Evolutionary conservation across 2,329 filamentous ascomycete genomes (phyloP), one percentile per base, ranked within the genome.

Genomic region (Fusarium longipes): DNA sequence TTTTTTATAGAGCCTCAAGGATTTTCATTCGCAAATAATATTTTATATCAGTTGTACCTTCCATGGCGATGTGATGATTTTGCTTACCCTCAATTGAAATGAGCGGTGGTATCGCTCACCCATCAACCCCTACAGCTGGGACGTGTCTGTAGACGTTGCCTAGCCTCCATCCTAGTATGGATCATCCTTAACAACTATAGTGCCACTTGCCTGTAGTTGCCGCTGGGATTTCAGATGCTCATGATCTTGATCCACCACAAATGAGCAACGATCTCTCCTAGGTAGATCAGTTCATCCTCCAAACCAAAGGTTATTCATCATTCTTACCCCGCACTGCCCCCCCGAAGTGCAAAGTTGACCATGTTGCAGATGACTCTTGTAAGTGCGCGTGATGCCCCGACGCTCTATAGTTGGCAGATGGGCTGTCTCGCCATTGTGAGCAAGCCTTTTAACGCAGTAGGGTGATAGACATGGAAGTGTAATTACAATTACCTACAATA

Each of bases 281-380:
- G 30, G 17, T 15, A 58, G 30, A 60, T 61, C 45, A 47, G 55
- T 30, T 52, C 53, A 67, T 53, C 53, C 38, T 33, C 48, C 30
- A 22, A 43, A 42, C 42, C n/a, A n/a, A 54, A 20, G 45, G 11
- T 35, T 17, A 36, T 27, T 29, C 40, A 36, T 39, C 38, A 11
- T 18, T 38, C 43, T 25, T 67, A 68, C 64, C 64, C 65, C 64
- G 59, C 65, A 68, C 61, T n/a, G n/a, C n/a, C n/a, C 45, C 52
- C 47, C 15, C 63, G 30, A 29, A 61, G 47, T 24, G 64, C 65
- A 65, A 47, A 55, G 65, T 67, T 59, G 57, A 27, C 44, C 42
- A 52, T 63, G 57, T 49, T 49, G 54, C 59, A 65, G 54, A 59
- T 67, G 63, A 68, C 60, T 42, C 47, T 25, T 39, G 54, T 51